These are phyloP conservation scores for Plantago rigida DNA, from an alignment of 305 asterid species.

Conservation along the genomic window DNA sequence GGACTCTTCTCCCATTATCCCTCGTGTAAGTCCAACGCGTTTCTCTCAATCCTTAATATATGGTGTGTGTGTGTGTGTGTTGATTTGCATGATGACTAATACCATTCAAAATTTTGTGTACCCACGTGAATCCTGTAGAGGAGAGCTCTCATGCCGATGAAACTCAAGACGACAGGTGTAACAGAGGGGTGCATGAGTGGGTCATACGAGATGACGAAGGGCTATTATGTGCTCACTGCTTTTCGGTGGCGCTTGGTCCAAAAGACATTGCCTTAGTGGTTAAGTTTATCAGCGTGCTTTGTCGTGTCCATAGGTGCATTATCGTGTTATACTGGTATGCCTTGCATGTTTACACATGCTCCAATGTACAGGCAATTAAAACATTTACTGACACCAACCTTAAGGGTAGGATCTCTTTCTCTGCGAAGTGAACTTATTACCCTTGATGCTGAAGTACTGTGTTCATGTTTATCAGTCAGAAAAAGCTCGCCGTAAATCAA, in stretches of 20 bases:
- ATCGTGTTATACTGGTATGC: no score
- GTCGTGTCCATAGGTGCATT: no score
- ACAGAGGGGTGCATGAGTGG: slow-evolving; percentile 41
- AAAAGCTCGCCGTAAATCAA: slow-evolving; percentile 9
- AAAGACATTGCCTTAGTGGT: slow-evolving; percentile 45
- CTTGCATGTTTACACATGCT: no score
- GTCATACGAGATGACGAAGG: slow-evolving; percentile 36
- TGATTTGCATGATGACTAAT: not conserved
- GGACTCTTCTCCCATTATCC: not conserved
- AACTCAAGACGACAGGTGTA: slow-evolving; percentile 31
- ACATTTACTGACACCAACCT: no score
- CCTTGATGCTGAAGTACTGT: not conserved
- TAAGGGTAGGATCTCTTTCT: no score
- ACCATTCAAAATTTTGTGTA: not conserved
- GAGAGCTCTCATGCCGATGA: slow-evolving; percentile 22
- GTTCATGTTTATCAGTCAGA: slow-evolving; percentile 26
- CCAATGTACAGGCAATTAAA: no score
- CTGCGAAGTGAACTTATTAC: no score
- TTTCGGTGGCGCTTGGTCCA: slow-evolving; percentile 31
- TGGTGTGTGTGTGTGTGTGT: no score
- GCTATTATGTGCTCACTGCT: slow-evolving; percentile 34
- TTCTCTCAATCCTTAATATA: no score
- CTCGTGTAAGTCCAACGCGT: not conserved
- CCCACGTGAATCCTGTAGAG: slow-evolving; percentile 23
- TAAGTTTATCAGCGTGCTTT: slow-evolving; percentile 20